Base-by-base conservation (phyloP, 1,284 basidiomycete genomes). In the Trichosporon coremiiforme region DNA sequence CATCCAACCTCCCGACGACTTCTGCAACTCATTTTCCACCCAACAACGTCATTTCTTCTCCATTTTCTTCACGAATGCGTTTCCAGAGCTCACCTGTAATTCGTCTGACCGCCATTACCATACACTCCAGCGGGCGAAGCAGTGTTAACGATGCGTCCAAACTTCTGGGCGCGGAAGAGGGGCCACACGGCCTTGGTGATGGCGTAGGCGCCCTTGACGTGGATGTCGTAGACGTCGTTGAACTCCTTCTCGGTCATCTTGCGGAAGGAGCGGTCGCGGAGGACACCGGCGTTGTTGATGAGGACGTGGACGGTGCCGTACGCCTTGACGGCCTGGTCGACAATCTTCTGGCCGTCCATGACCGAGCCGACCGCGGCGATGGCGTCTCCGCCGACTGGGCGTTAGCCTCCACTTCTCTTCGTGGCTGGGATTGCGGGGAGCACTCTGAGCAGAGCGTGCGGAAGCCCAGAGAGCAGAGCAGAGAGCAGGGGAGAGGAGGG, bases 111-210 rank as follows among this genome's bases (percentile, higher is more conserved):
- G 82, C 96, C 94, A 86, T 98, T 98, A 9, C 95, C 93, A 90
- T 85, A 83, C 50, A 75, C 69, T 13, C 81, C 81, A 47, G 79
- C 80, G 53, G 85, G 84, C 74, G 93, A 95, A 33, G 94, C 86
- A n/a, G 92, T 95, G 85, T 96, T 98, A 78, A 98, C 87, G 73
- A 98, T 87, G 67, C 94, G 89, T 15, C 95, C 95, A 76, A 92
- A 97, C 85, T 95, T 94, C 82, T 98, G 94, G 80, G 93, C 92
- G 78, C 93, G 89, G 88, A 99, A 97, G 81, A 93, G 85, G 2
- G 95, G 94, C 97, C 96, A 99, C 38, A 90, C 94, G 60, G 97
- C 96, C 82, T 95, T 96, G 57, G 93, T 92, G 84, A 94, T 97
- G n/a, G 94, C 87, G 84, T 90, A 99, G 0, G 96, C 90, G 66